Conservation (phyloP, 805 yeast species). For the Metahyphopichia silvanorum region DNA sequence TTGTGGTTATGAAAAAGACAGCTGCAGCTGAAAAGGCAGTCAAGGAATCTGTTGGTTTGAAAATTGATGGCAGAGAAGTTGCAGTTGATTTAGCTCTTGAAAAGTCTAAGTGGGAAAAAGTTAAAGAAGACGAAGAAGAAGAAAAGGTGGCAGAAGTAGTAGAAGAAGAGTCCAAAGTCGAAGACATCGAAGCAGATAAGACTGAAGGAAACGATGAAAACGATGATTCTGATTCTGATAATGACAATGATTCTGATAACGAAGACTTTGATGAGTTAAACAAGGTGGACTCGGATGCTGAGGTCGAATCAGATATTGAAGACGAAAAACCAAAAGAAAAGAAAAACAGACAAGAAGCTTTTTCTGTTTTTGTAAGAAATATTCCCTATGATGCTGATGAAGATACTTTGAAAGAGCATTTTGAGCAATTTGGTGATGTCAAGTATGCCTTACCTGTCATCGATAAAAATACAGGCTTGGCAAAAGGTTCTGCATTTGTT, state of each 20-base stretch:
- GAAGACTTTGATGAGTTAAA: constrained; percentile 25
- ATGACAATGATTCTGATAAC: constrained; percentile 33
- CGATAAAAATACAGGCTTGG: constrained; percentile 79
- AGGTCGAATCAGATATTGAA: constrained; percentile 25
- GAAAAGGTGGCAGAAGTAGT: constrained; percentile 40
- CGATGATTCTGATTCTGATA: constrained; percentile 25
- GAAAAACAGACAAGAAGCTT: constrained; percentile 63
- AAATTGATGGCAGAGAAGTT: constrained; percentile 86
- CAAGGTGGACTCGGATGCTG: constrained; percentile 31
- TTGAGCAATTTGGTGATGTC: constrained; percentile 78
- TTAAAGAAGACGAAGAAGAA: constrained; percentile 35
- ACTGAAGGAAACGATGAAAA: constrained; percentile 34
- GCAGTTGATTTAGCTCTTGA: constrained; percentile 93
- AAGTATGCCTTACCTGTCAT: constrained; percentile 91
- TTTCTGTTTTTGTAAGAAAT: constrained; percentile 82
- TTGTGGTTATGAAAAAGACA: constrained; percentile 82
- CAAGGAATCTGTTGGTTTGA: constrained; percentile 67
- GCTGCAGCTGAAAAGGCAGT: constrained; percentile 78
- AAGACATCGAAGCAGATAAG: constrained; percentile 37
- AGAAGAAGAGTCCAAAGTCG: constrained; percentile 35
- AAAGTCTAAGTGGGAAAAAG: constrained; percentile 75
- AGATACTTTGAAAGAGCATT: constrained; percentile 76
- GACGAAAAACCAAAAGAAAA: constrained; percentile 31
- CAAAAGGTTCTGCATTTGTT: constrained; percentile 94
- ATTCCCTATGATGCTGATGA: constrained; percentile 92